A percentile compares a stretch with the other conserved stretches of the same genome.
Evolutionary conservation across 768 basidiomycete genomes (phyloP).

Genomic region (Trametes gibbosa): DNA sequence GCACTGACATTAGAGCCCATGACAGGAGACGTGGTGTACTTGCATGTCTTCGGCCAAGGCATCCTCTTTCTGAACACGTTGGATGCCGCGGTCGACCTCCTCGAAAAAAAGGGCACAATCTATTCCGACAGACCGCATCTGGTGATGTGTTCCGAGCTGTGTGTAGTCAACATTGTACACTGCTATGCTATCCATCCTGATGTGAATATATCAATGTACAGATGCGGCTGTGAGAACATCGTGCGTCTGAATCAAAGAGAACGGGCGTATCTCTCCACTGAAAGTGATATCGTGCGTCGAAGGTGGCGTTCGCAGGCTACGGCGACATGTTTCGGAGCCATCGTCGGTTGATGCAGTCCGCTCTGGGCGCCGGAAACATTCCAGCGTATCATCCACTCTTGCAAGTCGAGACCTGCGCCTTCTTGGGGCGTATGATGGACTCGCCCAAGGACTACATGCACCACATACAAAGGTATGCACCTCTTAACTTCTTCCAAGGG

Average conservation of each 20-base stretch:
- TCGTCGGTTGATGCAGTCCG: constrained; percentile 58
- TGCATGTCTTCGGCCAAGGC: constrained; percentile 63
- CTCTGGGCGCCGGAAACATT: constrained; percentile 50
- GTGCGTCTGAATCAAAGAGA: neutral
- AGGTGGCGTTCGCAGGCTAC: constrained; percentile 48
- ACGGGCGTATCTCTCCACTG: neutral
- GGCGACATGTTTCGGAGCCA: constrained; percentile 56
- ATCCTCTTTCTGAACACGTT: constrained; percentile 66
- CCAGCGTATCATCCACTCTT: constrained; percentile 52
- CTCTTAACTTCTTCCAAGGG: too few relatives aligned
- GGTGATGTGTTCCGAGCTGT: constrained; percentile 71
- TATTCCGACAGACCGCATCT: constrained; percentile 72
- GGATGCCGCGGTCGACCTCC: constrained; percentile 55
- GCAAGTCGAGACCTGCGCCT: constrained; percentile 47
- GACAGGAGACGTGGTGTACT: constrained; percentile 59
- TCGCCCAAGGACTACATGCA: constrained; percentile 21
- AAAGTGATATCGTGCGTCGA: neutral
- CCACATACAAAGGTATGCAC: neutral
- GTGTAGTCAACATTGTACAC: too few relatives aligned
- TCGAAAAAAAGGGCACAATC: constrained; percentile 67
- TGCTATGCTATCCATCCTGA: neutral
- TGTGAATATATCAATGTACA: neutral
- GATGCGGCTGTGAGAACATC: constrained; percentile 1
- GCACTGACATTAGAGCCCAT: neutral
- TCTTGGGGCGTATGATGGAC: constrained; percentile 50